Conservation (phyloP, 139 green algal genomes). For the Chlorella sp. region DNA sequence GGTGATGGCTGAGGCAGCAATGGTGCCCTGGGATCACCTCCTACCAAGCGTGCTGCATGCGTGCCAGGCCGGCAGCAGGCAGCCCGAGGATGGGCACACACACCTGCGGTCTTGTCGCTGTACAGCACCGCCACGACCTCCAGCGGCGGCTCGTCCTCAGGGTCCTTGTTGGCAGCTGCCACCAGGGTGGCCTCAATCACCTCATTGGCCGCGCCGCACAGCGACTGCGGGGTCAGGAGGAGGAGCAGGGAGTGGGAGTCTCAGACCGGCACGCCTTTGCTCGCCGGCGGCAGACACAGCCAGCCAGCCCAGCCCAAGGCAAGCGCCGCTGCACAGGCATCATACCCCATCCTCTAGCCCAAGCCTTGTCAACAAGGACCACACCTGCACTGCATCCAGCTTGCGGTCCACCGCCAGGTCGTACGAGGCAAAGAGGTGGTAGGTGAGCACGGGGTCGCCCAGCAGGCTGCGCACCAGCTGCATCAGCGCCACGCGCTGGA, state of each 20-base stretch:
- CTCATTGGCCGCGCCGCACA: slow-evolving; percentile 39
- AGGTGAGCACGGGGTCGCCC: slow-evolving; percentile 49
- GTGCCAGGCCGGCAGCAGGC: too few species aligned
- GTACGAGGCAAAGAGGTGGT: slow-evolving; percentile 60
- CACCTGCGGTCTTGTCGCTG: slow-evolving; percentile 20
- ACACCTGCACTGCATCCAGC: slow-evolving; percentile 45
- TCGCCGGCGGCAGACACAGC: too few species aligned
- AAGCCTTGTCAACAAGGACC: background rate
- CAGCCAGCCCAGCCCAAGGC: too few species aligned
- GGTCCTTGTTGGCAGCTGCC: slow-evolving; percentile 25
- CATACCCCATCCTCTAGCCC: background rate
- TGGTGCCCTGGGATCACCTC: background rate
- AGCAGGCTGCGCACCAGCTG: slow-evolving; percentile 58
- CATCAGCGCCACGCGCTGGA: slow-evolving; percentile 55
- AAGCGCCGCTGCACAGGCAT: too few species aligned
- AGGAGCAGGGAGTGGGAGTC: background rate
- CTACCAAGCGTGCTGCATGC: too few species aligned
- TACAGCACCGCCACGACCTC: slow-evolving; percentile 25
- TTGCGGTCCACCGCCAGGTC: slow-evolving; percentile 54
- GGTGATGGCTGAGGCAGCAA: background rate
- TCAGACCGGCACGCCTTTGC: too few species aligned
- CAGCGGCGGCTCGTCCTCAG: slow-evolving; percentile 43
- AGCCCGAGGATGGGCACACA: too few species aligned
- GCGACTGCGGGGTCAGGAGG: slow-evolving; percentile 8
- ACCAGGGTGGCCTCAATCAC: slow-evolving; percentile 42